phyloP scores from a whole-genome alignment of 2,329 filamentous ascomycete species.

The Fusarium poae region DNA sequence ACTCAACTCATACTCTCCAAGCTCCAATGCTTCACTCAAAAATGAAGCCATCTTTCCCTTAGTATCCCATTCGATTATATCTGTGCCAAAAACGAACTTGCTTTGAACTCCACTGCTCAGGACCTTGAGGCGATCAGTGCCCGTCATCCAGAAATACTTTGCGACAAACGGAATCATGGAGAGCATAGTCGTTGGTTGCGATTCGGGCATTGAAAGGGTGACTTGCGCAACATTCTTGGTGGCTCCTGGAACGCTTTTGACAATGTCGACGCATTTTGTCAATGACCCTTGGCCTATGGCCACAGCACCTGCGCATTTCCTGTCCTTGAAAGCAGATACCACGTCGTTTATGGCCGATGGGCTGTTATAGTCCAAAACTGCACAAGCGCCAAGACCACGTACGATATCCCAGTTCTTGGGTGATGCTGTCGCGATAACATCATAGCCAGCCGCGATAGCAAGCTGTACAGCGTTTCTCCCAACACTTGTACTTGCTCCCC shows the following conservation, averaged over 20 bases:
- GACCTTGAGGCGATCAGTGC: conserved; percentile 2
- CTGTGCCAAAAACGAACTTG: conserved; percentile 19
- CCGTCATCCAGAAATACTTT: conserved; percentile 14
- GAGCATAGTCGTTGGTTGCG: not conserved
- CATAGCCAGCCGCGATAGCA: conserved; percentile 5
- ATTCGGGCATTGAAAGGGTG: not conserved
- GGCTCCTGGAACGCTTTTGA: not conserved
- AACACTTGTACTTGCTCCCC: conserved; percentile 15
- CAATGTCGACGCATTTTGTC: conserved; percentile 6
- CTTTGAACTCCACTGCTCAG: not conserved
- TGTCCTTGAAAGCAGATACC: not conserved
- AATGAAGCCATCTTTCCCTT: not conserved
- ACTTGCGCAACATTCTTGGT: conserved; percentile 3
- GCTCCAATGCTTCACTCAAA: not conserved
- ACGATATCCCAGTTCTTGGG: not conserved
- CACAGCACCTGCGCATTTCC: conserved; percentile 1
- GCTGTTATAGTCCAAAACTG: conserved; percentile 4
- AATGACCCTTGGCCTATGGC: conserved; percentile 9
- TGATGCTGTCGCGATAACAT: conserved; percentile 5
- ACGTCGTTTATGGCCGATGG: not conserved
- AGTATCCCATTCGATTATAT: not conserved
- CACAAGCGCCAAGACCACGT: not conserved
- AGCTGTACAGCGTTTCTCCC: conserved; percentile 9
- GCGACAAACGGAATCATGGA: conserved; percentile 15
- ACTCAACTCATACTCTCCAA: not conserved